Evolutionary conservation across 345 rosid species (phyloP).

Genomic region (Rhodomyrtus tomentosa): DNA sequence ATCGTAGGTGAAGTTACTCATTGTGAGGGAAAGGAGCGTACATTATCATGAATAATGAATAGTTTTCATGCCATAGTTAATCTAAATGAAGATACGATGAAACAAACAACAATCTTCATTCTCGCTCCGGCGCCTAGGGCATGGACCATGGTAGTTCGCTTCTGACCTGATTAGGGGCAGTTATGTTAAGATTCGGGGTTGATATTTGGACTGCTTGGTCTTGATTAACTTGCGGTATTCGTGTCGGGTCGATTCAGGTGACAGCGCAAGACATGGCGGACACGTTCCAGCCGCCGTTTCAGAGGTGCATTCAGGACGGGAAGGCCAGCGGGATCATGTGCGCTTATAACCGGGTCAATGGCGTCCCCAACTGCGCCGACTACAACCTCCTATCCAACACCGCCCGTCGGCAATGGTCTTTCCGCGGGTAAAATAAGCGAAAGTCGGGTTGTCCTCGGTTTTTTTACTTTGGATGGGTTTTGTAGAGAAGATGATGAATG

Average conservation of each 20-base stretch:
- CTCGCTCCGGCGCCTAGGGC: background rate
- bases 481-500: background rate
- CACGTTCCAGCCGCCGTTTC: constrained; percentile 81
- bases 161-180: background rate
- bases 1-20: background rate
- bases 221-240: background rate
- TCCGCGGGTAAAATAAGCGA: constrained; percentile 44
- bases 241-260: constrained; percentile 23
- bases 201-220: background rate
- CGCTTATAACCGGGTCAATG: constrained; percentile 74
- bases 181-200: background rate
- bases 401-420: constrained; percentile 59
- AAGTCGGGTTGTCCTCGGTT: background rate
- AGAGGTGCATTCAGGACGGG: constrained; percentile 56
- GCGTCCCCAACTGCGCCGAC: constrained; percentile 69
- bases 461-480: background rate
- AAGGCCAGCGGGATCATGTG: constrained; percentile 82
- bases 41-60: background rate
- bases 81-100: background rate
- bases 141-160: background rate
- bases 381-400: constrained; percentile 42
- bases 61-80: background rate
- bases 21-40: background rate
- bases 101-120: background rate
- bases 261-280: constrained; percentile 67